These are phyloP conservation scores for Tephrocybe rancida DNA, from an alignment of 768 basidiomycete genomes.

Conservation along the genomic window DNA sequence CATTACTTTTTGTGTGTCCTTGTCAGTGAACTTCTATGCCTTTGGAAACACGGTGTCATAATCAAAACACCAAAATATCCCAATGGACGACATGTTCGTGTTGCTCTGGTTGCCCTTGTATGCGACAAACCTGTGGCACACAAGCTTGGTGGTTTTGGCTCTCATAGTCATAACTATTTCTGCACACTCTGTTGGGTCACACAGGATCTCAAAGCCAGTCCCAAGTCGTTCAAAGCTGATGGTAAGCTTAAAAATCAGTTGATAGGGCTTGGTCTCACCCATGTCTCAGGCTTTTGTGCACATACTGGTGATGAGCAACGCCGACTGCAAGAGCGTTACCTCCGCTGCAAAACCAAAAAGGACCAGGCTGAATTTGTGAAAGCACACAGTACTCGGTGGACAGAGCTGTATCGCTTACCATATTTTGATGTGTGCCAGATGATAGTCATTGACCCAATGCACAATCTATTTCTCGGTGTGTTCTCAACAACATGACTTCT, in stretches of 20 bases:
- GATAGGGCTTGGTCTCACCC: too few species aligned
- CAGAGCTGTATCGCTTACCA: conserved; percentile 25
- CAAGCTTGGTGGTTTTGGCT: conserved; percentile 22
- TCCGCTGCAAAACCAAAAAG: background rate
- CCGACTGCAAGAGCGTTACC: background rate
- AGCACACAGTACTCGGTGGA: conserved; percentile 16
- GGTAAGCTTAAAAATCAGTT: too few species aligned
- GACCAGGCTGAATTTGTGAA: background rate
- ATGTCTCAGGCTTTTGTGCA: too few species aligned
- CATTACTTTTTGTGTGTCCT: conserved; percentile 25
- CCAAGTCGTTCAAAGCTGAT: conserved; percentile 18
- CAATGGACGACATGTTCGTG: conserved; percentile 28
- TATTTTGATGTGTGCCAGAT: conserved; percentile 30
- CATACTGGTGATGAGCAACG: too few species aligned
- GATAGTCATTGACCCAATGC: conserved; percentile 34
- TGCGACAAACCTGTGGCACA: conserved; percentile 42
- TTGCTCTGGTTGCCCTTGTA: conserved; percentile 32
- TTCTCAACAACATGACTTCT: background rate
- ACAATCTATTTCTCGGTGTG: conserved; percentile 31
- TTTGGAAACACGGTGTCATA: conserved; percentile 6
- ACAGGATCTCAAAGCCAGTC: conserved; percentile 21
- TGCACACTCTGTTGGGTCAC: conserved; percentile 37
- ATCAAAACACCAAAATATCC: conserved; percentile 24
- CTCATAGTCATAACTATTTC: conserved; percentile 31
- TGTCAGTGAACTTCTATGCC: conserved; percentile 21